Base-by-base conservation (phyloP, 1,139 yeast genomes). In the Saccharomyces pastorianus region DNA sequence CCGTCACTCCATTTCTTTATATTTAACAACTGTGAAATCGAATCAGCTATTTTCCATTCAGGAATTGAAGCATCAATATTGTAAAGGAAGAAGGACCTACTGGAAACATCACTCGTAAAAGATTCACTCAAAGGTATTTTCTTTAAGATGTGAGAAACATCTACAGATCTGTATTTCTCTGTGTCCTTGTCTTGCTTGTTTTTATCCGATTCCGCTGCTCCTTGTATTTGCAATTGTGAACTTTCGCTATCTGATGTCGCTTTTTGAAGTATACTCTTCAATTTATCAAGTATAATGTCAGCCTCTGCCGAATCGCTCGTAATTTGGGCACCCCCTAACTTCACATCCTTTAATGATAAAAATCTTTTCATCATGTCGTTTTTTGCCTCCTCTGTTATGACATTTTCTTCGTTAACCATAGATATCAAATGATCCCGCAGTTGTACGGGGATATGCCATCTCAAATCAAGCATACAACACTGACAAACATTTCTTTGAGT, bases 401-500 rank as follows among this genome's bases (percentile, higher is more conserved):
- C 69, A 46, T 73, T 71, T 14, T 75, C 76, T 17, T 79, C 70
- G 7, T 86, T 87, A 4, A 93, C 86, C 79, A 89, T 77, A 63
- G 83, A 83, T 64, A 90, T 71, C 1, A 96, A 89, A 1, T 91
- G 83, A 62, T 91, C 97, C 57, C 97, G 73, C 7, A 90, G 74
- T 20, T 85, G 83, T 17, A 89, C 69, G 0, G 96, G 91, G 26
- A 93, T 80, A 5, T 90, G 87, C 72, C 84, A 88, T 27, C 84
- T 80, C 51, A 89, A 74, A 71, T 93, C 98, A 47, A 87, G 71
- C 81, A 89, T 79, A 67, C 99, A 93, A 25, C 83, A 73, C 67
- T 93, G 98, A 65, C 99, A 93, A 60, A 96, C 85, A 70, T 88
- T 85, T 59, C 85, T 79, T 50, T 85, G 80, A 47, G 82, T 74